These are phyloP conservation scores for Pachysandra terminalis DNA, from an alignment of 164 flowering plant genomes.

Conservation along the genomic window DNA sequence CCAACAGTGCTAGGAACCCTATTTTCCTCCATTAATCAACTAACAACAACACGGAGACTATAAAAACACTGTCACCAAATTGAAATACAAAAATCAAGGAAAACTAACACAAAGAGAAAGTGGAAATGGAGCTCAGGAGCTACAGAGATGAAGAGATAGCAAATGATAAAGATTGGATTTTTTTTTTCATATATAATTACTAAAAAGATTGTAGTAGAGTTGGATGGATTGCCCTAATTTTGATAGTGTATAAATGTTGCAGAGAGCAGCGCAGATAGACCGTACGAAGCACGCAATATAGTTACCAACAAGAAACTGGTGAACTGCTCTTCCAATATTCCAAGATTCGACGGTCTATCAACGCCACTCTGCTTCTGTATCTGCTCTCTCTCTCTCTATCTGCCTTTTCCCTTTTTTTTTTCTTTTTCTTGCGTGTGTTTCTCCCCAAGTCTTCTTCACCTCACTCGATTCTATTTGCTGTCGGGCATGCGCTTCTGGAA, in stretches of 20 bases:
- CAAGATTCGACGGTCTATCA: slow-evolving; percentile 54
- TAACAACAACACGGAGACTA: not conserved
- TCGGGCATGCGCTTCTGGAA: no score
- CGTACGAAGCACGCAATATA: slow-evolving; percentile 61
- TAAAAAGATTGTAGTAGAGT: not conserved
- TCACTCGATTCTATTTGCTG: no score
- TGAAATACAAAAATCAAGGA: not conserved
- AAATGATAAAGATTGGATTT: no score
- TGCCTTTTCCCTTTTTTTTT: not conserved
- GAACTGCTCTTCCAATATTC: slow-evolving; percentile 29
- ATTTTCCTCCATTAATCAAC: slow-evolving; percentile 16
- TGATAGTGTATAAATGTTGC: slow-evolving; percentile 13
- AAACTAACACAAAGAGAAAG: not conserved
- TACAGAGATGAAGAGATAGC: not conserved
- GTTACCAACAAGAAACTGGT: slow-evolving; percentile 1
- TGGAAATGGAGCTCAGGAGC: not conserved
- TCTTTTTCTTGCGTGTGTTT: no score
- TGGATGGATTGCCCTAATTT: not conserved
- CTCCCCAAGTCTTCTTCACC: no score
- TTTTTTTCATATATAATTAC: no score
- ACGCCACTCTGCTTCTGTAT: slow-evolving; percentile 37
- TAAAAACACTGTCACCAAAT: not conserved
- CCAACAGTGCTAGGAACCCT: slow-evolving; percentile 18
- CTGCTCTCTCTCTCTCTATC: not conserved
- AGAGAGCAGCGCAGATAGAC: slow-evolving; percentile 67